Conservation (phyloP, 148 eudicot genomes). For the Vaccinium myrtillus region DNA sequence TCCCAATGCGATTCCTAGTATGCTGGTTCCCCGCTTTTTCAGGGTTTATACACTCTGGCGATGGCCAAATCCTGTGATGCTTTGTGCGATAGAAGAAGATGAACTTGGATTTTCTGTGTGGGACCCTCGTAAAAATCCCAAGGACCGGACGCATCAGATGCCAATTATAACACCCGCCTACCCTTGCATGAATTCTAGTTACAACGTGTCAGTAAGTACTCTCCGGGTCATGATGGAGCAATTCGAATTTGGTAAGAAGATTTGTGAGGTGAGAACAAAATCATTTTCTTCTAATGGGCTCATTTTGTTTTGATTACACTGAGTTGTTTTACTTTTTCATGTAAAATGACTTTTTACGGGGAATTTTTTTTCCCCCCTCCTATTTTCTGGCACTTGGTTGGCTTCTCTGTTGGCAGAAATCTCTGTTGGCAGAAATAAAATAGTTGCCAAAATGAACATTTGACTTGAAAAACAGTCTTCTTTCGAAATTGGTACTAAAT, state of each 20-base stretch:
- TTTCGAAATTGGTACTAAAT: background rate
- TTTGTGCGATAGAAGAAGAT: conserved; percentile 76
- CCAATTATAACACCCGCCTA: conserved; percentile 97
- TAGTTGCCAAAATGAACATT: background rate
- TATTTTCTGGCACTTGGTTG: background rate
- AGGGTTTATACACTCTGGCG: conserved; percentile 87
- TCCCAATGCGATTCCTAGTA: conserved; percentile 89
- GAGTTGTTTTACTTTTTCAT: background rate
- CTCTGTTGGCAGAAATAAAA: background rate
- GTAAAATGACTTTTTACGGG: background rate
- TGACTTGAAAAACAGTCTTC: background rate
- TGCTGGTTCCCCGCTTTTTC: conserved; percentile 85
- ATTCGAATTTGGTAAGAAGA: conserved; percentile 61
- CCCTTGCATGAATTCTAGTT: conserved; percentile 96
- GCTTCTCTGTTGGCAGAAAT: background rate
- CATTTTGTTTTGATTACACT: background rate
- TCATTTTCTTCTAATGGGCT: conserved; percentile 2
- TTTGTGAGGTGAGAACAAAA: conserved; percentile 61
- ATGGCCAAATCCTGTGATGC: conserved; percentile 97
- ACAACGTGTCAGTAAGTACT: conserved; percentile 88
- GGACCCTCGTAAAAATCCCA: conserved; percentile 84
- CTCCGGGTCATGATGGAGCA: conserved; percentile 87
- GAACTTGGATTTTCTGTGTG: conserved; percentile 81
- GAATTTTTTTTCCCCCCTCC: background rate
- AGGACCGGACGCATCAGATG: conserved; percentile 83